These are phyloP conservation scores for Meripilus lineatus DNA, from an alignment of 1,284 basidiomycete species.

Conservation along the genomic window DNA sequence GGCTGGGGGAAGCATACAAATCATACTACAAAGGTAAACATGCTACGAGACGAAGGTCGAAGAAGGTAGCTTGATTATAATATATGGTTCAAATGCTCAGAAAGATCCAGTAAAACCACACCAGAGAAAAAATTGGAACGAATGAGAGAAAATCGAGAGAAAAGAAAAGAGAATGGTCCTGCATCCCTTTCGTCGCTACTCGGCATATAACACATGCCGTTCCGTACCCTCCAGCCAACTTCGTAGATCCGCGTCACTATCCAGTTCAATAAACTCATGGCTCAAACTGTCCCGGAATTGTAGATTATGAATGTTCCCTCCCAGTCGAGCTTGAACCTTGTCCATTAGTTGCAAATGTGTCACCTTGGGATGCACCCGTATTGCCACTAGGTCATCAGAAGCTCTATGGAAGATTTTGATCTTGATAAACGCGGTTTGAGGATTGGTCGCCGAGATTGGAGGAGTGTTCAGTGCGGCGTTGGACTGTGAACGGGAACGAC, in stretches of 20 bases:
- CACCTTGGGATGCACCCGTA: conserved; percentile 95
- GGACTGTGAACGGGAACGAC: conserved; percentile 54
- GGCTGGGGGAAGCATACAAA: conserved; percentile 3
- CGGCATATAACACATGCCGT: conserved; percentile 87
- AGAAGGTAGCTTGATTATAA: conserved; percentile 2
- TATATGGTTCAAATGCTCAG: conserved; percentile 2
- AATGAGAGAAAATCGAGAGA: conserved; percentile 19
- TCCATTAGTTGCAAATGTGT: conserved; percentile 82
- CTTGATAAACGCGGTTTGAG: conserved; percentile 86
- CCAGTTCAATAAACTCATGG: conserved; percentile 60
- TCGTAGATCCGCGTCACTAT: conserved; percentile 67
- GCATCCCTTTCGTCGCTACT: conserved; percentile 40
- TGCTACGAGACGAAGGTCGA: background rate
- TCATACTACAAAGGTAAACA: background rate
- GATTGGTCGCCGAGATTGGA: conserved; percentile 69
- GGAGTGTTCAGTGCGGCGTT: conserved; percentile 54
- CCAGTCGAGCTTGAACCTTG: conserved; percentile 86
- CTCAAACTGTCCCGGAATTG: conserved; percentile 72
- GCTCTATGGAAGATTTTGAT: conserved; percentile 96
- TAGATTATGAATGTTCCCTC: conserved; percentile 66
- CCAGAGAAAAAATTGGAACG: conserved; percentile 13
- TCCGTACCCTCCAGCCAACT: conserved; percentile 83
- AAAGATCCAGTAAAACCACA: conserved; percentile 11
- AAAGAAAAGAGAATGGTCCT: conserved; percentile 22
- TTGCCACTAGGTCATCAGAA: conserved; percentile 93